Conservation (phyloP, 2,329 filamentous ascomycete species). For the Colletotrichum sp. region DNA sequence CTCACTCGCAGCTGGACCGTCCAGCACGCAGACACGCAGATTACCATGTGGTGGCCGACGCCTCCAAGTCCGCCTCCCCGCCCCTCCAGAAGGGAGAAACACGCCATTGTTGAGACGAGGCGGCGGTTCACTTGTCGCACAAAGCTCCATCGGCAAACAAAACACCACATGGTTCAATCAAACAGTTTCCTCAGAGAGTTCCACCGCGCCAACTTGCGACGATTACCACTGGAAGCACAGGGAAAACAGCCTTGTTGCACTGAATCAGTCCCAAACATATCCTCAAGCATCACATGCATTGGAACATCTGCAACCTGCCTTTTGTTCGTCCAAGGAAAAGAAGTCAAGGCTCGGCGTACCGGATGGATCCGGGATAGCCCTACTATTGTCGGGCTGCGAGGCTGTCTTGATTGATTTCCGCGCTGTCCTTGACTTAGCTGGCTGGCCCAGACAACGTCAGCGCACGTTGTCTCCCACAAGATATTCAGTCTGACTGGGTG, state of each 20-base stretch:
- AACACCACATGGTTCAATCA: constrained; percentile 2
- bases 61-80: neutral
- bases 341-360: neutral
- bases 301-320: neutral
- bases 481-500: neutral
- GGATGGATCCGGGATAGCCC: neutral
- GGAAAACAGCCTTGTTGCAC: neutral
- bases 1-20: neutral
- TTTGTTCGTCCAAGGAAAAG: neutral
- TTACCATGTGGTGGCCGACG: neutral
- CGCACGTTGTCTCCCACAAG: neutral
- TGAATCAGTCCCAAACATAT: neutral
- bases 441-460: neutral
- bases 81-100: neutral
- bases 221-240: neutral
- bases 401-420: neutral
- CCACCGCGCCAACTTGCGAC: neutral
- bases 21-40: neutral
- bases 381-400: neutral
- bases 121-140: neutral
- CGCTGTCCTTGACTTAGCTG: neutral
- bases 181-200: neutral
- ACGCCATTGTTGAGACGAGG: constrained; percentile 9
- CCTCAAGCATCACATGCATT: neutral
- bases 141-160: constrained; percentile 9